A percentile compares a stretch with the other conserved stretches of the same genome.
Evolutionary conservation across 176 grass and related monocot genomes (phyloP).

Genomic region (Microstegium vimineum): DNA sequence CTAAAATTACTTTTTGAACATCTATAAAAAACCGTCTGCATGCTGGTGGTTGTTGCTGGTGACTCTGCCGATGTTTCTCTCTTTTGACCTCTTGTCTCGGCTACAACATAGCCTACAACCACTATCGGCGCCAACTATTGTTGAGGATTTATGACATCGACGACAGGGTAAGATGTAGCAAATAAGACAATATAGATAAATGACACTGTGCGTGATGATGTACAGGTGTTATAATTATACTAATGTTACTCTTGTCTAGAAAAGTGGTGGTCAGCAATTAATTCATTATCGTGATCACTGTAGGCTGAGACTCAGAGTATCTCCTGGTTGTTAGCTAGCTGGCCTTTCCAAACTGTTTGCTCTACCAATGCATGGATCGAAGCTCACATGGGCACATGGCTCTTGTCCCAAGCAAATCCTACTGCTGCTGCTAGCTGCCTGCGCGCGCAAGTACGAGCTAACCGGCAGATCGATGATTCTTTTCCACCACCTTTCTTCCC

Average conservation of each 20-base stretch:
- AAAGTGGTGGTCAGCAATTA: not conserved
- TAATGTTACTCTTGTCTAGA: too few relatives aligned
- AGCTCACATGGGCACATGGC: slow-evolving; percentile 25
- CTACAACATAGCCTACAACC: too few relatives aligned
- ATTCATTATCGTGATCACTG: not conserved
- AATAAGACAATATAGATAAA: too few relatives aligned
- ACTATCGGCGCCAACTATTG: too few relatives aligned
- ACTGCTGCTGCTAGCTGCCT: not conserved
- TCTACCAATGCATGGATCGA: not conserved
- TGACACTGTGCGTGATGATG: too few relatives aligned
- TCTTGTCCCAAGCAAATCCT: not conserved
- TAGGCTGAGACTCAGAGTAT: not conserved
- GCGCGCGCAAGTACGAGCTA: not conserved
- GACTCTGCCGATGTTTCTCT: too few relatives aligned
- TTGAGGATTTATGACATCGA: too few relatives aligned
- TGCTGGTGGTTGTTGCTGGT: too few relatives aligned
- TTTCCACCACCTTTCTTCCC: not conserved
- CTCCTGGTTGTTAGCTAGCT: not conserved
- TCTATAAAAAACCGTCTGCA: too few relatives aligned
- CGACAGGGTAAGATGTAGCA: too few relatives aligned
- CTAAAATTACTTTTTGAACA: slow-evolving; percentile 31
- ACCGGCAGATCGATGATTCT: not conserved
- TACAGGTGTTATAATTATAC: too few relatives aligned
- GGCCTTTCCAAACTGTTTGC: not conserved
- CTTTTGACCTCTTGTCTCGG: too few relatives aligned